Base-by-base conservation (phyloP, 768 basidiomycete genomes). In the Agaricus bisporus region DNA sequence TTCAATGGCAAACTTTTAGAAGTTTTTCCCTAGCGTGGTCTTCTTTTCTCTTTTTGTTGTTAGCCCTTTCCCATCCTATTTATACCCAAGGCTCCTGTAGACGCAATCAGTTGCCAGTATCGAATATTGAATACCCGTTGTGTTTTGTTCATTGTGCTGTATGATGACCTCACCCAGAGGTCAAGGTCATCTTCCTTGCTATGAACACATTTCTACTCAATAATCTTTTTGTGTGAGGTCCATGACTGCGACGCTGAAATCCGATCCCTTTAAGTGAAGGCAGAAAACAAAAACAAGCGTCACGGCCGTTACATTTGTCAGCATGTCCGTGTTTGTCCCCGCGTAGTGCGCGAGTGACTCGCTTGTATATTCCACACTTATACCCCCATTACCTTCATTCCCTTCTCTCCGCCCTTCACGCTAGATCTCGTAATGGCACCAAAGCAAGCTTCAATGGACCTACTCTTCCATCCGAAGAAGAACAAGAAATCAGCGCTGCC, bases 391-490 rank as follows among this genome's bases (percentile, higher is more conserved):
- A 17, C 38, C 8, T 39, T 39, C 17, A 39, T 17, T 39, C 37
- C 8, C 22, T n/a, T 14, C 20, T 38, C 18, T 14, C 11, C n/a
- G 18, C 17, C 14, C 26, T 22, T 6, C 6, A 1, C 26, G 5
- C 47, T 8, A 22, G 17, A 26, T 20, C 46, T 46, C 55, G 49
- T 55, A 56, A 80, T 77, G 76, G 66, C 75, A 12, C 73, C 76
- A 25, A 73, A 75, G 65, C 63, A 66, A 47, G 61, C 64, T 43
- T 68, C 71, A 38, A 58, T 76, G 41, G 61, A 82, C 54, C 58
- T 77, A 55, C 77, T 87, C 57, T 85, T 86, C 51, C 84, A 86
- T 59, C 85, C 84, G 51, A 85, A 83, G 73, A 86, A 83, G 71
- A 75, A 72, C 58, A 65, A 73, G 22, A 65, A 71, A 39, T 65